Evolutionary conservation across 176 grass and related monocot species (phyloP).

Genomic region (Neostapfia colusana): DNA sequence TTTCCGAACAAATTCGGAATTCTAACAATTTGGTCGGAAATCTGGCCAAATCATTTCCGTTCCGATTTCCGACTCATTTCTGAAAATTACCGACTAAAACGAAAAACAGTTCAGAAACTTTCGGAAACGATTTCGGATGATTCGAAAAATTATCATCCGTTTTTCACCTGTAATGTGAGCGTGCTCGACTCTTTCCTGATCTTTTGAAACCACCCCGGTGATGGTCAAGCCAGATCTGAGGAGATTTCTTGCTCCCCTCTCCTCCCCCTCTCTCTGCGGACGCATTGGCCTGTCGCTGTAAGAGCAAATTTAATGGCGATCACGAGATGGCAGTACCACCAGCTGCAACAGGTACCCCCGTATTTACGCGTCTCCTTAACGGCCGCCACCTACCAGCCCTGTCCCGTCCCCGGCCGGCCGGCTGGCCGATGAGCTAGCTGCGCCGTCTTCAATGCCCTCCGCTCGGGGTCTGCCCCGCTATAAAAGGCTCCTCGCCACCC

Average conservation of each 20-base stretch:
- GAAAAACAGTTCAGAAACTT: no score
- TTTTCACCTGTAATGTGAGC: no score
- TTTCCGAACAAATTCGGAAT: no score
- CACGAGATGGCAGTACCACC: constrained; percentile 44
- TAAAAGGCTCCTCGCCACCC: constrained; percentile 34
- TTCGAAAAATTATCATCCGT: no score
- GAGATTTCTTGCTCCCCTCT: neutral
- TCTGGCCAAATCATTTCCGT: no score
- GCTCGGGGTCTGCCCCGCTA: neutral
- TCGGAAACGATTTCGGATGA: no score
- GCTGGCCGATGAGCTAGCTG: constrained; percentile 41
- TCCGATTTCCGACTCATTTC: no score
- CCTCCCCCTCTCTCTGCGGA: neutral
- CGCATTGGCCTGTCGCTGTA: neutral
- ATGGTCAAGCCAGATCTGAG: constrained; percentile 19
- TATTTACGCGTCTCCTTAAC: constrained; percentile 45
- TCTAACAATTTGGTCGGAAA: no score
- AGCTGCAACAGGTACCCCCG: constrained; percentile 47
- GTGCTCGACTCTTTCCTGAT: neutral
- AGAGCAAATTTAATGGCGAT: constrained; percentile 43
- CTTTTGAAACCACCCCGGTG: neutral
- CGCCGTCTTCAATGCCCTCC: constrained; percentile 45
- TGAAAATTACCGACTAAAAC: no score
- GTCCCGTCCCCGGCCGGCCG: constrained; percentile 20
- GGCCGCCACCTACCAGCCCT: constrained; percentile 40